A percentile compares a stretch with the other conserved stretches of the same genome.
Evolutionary conservation across 164 flowering plant species (phyloP).

Genomic region (Vitis cinerea): DNA sequence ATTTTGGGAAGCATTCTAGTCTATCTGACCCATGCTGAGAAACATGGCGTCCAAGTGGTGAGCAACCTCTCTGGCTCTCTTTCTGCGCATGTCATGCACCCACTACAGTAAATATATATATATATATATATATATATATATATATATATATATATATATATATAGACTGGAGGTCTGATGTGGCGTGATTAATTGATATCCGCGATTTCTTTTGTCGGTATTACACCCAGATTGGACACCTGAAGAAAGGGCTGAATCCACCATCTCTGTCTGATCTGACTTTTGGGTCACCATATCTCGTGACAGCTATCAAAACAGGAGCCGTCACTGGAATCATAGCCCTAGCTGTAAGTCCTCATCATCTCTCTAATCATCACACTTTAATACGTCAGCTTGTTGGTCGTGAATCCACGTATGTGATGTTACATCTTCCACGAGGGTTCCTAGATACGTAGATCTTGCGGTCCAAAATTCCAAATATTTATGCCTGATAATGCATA

Average conservation of each 20-base stretch:
- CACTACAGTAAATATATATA: neutral
- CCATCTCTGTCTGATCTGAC: conserved; percentile 46
- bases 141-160: too few relatives aligned
- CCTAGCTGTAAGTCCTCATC: conserved; percentile 60
- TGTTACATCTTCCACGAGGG: too few relatives aligned
- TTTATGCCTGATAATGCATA: too few relatives aligned
- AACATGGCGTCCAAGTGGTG: conserved; percentile 85
- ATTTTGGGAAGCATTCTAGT: conserved; percentile 74
- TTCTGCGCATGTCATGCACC: neutral
- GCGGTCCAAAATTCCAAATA: too few relatives aligned
- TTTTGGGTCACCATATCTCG: conserved; percentile 48
- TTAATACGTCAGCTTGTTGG: too few relatives aligned
- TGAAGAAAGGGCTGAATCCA: conserved; percentile 88
- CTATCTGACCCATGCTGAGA: conserved; percentile 71
- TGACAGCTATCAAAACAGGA: conserved; percentile 66
- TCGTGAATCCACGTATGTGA: too few relatives aligned
- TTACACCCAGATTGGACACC: conserved; percentile 64
- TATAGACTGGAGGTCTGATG: too few relatives aligned
- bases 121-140: neutral
- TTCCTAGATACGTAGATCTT: too few relatives aligned
- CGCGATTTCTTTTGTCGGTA: neutral
- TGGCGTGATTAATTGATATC: too few relatives aligned
- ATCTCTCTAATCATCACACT: too few relatives aligned
- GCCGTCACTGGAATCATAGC: conserved; percentile 70
- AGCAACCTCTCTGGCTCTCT: conserved; percentile 13